Percentiles rank a stretch among this genome's conserved stretches.
phyloP scores from a whole-genome alignment of 164 flowering plant genomes.

The Buxus sempervirens region DNA sequence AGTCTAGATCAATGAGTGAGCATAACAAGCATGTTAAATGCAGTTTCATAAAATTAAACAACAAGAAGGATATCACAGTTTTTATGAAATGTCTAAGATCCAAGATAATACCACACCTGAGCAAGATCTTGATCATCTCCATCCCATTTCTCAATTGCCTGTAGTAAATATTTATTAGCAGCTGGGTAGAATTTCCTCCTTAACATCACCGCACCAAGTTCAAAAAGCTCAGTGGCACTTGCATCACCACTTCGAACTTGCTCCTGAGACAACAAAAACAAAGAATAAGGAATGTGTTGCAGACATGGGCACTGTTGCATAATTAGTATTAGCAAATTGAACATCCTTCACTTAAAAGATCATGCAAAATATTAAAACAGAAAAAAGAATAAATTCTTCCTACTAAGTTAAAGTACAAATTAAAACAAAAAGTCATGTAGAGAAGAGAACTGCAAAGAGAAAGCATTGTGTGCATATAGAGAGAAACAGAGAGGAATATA shows the following conservation, averaged over 20 bases:
- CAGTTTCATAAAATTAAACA: background rate
- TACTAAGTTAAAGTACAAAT: too few species aligned
- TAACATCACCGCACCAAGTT: conserved; percentile 97
- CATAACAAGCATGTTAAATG: background rate
- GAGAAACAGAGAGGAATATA: too few species aligned
- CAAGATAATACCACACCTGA: conserved; percentile 42
- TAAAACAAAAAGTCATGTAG: too few species aligned
- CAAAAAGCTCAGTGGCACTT: conserved; percentile 80
- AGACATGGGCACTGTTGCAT: background rate
- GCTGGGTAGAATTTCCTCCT: conserved; percentile 94
- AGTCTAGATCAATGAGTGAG: background rate
- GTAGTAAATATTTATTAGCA: conserved; percentile 80
- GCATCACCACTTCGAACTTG: conserved; percentile 98
- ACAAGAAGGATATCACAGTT: background rate
- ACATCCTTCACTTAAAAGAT: too few species aligned
- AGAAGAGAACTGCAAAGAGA: too few species aligned
- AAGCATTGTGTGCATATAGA: too few species aligned
- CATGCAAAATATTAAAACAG: too few species aligned
- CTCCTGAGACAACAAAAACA: conserved; percentile 47
- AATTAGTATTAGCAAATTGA: too few species aligned
- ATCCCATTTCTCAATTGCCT: conserved; percentile 96
- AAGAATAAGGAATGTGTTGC: background rate
- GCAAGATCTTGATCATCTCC: conserved; percentile 98
- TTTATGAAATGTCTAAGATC: background rate
- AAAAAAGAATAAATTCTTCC: too few species aligned